Base-by-base conservation (phyloP, 1,284 basidiomycete genomes). In the Phellopilus nigrolimitatus region DNA sequence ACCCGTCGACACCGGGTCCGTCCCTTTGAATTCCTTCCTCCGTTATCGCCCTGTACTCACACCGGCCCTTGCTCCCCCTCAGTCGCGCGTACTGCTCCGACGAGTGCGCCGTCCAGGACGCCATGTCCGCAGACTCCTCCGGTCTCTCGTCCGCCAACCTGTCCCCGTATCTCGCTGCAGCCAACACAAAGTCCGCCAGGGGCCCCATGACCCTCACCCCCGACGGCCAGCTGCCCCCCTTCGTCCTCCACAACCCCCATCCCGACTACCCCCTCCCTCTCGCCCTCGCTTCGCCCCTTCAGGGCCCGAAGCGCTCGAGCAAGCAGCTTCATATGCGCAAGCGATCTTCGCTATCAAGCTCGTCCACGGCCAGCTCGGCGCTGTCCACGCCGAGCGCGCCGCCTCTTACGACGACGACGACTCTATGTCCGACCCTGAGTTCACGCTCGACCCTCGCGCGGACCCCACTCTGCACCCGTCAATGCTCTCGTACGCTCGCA, bases 41-140 rank as follows among this genome's bases (percentile, higher is more conserved):
- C 46, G 51, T 41, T 55, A 53, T 52, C 55, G 46, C 61, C 57
- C 54, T 59, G 51, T 47, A 51, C 56, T 54, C 53, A 34, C 49
- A 56, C 15, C 5, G 58, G 56, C 51, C 56, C 44, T 51, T 54
- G 57, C 10, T 51, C 40, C 55, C 53, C 46, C 40, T 54, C 66
- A 87, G 84, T 56, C 76, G 73, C 54, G 77, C 81, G 1, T 90
- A 89, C 67, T 90, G 87, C 70, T 83, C 79, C 64, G 79, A 82
- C 62, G 76, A 78, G 58, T 90, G 87, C 64, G 76, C 83, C 62
- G 70, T 64, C 58, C 67, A 73, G 37, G 86, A 89, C 67, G 67
- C 76, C 45, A 74, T 76, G 10, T 84, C 83, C 2, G 81, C 21
- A 4, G 15, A 1, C 82, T 79, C 42, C 71, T 82, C 31, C n/a